Evolutionary conservation across 192 early-diverging fungal genomes (phyloP), one percentile per base, ranked within the genome.

Genomic region (Entomortierella parvispora): DNA sequence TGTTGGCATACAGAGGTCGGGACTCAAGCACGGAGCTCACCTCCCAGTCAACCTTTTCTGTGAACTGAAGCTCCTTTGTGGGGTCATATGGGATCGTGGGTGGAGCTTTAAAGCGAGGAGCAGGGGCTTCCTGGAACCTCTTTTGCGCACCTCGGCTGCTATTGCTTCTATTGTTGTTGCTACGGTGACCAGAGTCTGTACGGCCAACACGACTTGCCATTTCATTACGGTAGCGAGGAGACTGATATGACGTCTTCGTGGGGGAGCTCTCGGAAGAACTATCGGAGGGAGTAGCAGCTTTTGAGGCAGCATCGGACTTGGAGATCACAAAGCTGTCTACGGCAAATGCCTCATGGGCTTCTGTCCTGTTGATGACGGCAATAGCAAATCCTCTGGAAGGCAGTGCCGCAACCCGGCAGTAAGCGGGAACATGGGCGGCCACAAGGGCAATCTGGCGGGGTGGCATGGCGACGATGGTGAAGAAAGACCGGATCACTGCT

Each of bases 51-150:
- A 64, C 49, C 29, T 68, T 50, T 3, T 68, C 65, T 6, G 54
- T 34, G 33, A 77, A 77, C 56, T 64, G 65, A 14, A 77, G 47
- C 54, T 77, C 74, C 55, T 44, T 77, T 28, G 59, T 58, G 28
- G 47, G 37, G 6, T 68, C 55, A 14, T 77, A 77, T 14, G 74
- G 60, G 32, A 77, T 62, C 0, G 33, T 26, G 0, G 74, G 65
- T 14, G 20, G 60, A 15, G 74, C 18, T 32, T 77, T 23, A 49
- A 77, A 77, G 11, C 56, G 47, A 26, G 66, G 60, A 31, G 42
- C 42, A 20, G 71, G 53, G 9, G 40, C 25, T 4, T 3, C n/a
- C 22, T 51, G 45, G 26, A 10, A 9, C 11, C n/a, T n/a, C n/a
- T n/a, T n/a, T n/a, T n/a, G n/a, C n/a, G n/a, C n/a, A n/a, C n/a